phyloP scores from a whole-genome alignment of 2,329 filamentous ascomycete genomes.

The Chrysosporium keratinophilum region DNA sequence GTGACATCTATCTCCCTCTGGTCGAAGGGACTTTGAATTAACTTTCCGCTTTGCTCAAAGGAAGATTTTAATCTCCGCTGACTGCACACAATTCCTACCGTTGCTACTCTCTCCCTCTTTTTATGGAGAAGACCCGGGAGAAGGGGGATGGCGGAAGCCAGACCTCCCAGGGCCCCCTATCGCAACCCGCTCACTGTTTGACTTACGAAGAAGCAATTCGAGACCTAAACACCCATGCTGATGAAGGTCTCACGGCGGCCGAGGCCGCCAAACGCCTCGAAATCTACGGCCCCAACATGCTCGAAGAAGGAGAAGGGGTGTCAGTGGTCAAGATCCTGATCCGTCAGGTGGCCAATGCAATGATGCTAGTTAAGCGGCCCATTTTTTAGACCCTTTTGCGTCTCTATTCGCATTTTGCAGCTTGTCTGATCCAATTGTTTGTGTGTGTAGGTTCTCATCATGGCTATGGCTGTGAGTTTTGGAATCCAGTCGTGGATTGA shows the following conservation, averaged over 20 bases:
- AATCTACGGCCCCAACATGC: constrained; percentile 50
- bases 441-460: constrained; percentile 36
- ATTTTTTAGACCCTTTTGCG: constrained; percentile 14
- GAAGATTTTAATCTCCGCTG: neutral
- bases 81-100: neutral
- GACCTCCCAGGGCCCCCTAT: constrained; percentile 46
- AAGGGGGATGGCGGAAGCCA: constrained; percentile 23
- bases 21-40: neutral
- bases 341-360: constrained; percentile 55
- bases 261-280: constrained; percentile 48
- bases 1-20: neutral
- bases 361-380: constrained; percentile 48
- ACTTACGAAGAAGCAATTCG: constrained; percentile 42
- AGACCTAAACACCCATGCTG: constrained; percentile 45
- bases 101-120: neutral
- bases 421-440: constrained; percentile 25
- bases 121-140: constrained; percentile 13
- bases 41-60: neutral
- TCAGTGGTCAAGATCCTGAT: constrained; percentile 60
- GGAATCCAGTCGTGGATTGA: constrained; percentile 52
- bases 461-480: constrained; percentile 49
- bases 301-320: constrained; percentile 57
- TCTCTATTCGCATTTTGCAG: constrained; percentile 11
- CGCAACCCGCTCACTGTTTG: constrained; percentile 52
- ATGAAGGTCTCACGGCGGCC: constrained; percentile 45